These are phyloP conservation scores for Adansonia rubrostipa DNA, from an alignment of 441 rosid genomes.

Conservation along the genomic window DNA sequence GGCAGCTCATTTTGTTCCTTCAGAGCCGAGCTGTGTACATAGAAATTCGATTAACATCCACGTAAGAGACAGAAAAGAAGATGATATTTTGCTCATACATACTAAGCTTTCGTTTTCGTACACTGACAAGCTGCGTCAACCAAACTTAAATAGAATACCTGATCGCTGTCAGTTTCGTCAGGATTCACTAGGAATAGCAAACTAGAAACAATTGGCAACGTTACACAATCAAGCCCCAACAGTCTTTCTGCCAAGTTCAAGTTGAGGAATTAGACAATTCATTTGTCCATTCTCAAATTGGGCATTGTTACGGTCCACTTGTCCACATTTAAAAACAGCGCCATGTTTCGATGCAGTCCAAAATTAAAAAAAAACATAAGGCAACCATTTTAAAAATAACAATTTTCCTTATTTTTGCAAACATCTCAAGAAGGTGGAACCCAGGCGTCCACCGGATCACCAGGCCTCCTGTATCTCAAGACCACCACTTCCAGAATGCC, in stretches of 20 bases:
- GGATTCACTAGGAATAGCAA: not conserved
- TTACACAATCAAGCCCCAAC: no score
- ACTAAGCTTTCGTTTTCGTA: no score
- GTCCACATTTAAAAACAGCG: not conserved
- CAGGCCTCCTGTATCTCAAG: constrained; percentile 43
- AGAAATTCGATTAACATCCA: no score
- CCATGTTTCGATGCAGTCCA: not conserved
- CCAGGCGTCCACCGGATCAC: constrained; percentile 24
- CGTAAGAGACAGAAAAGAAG: no score
- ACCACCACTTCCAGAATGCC: constrained; percentile 81
- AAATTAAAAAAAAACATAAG: not conserved
- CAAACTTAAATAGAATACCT: no score
- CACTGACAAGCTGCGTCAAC: no score
- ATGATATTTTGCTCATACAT: no score
- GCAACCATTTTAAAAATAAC: no score
- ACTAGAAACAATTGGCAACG: not conserved
- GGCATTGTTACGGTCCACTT: not conserved
- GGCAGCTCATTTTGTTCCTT: no score
- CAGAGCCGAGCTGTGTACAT: no score
- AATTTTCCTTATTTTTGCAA: not conserved
- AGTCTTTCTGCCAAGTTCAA: not conserved
- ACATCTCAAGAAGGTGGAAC: constrained; percentile 12
- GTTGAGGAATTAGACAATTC: not conserved
- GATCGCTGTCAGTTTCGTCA: no score
- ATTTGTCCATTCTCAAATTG: not conserved